These are phyloP conservation scores for Parathielavia hyrcaniae DNA, from an alignment of 495 filamentous ascomycete species.

Conservation along the genomic window DNA sequence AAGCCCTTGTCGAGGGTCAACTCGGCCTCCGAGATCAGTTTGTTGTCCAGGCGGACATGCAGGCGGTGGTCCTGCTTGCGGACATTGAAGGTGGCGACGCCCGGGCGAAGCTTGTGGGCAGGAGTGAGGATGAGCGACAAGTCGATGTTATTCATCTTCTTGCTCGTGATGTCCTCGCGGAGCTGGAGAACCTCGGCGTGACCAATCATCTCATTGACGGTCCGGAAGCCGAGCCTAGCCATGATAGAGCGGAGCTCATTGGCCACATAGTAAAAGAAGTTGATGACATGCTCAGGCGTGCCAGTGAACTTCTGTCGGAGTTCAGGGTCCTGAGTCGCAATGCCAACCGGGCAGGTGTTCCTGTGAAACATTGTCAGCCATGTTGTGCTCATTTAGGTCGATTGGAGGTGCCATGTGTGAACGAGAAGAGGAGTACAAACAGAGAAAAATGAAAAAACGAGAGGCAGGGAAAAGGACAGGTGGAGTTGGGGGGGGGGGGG, in stretches of 20 bases:
- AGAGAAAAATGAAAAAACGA: too few relatives aligned
- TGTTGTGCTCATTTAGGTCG: constrained; percentile 17
- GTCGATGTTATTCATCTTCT: constrained; percentile 91
- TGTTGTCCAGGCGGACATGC: constrained; percentile 94
- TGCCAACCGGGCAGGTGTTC: constrained; percentile 94
- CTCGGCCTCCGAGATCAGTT: constrained; percentile 96
- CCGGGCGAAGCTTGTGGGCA: constrained; percentile 90
- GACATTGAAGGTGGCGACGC: constrained; percentile 97
- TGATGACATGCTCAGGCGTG: constrained; percentile 96
- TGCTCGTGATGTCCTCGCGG: constrained; percentile 78
- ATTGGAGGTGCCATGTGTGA: background rate
- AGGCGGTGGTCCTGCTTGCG: constrained; percentile 96
- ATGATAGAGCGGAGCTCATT: constrained; percentile 98
- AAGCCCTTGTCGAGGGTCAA: constrained; percentile 93
- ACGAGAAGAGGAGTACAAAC: constrained; percentile 3
- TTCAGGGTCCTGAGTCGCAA: constrained; percentile 93
- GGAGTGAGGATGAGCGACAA: constrained; percentile 93
- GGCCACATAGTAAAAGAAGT: constrained; percentile 99
- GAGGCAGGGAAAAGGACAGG: too few relatives aligned
- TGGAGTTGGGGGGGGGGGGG: too few relatives aligned
- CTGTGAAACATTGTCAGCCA: constrained; percentile 29
- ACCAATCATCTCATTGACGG: constrained; percentile 98
- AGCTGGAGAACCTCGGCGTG: constrained; percentile 82
- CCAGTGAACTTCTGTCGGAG: constrained; percentile 92
- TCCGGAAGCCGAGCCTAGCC: constrained; percentile 91